Evolutionary conservation across 768 basidiomycete genomes (phyloP), one percentile per base, ranked within the genome.

Genomic region (Tricholomella constricta): DNA sequence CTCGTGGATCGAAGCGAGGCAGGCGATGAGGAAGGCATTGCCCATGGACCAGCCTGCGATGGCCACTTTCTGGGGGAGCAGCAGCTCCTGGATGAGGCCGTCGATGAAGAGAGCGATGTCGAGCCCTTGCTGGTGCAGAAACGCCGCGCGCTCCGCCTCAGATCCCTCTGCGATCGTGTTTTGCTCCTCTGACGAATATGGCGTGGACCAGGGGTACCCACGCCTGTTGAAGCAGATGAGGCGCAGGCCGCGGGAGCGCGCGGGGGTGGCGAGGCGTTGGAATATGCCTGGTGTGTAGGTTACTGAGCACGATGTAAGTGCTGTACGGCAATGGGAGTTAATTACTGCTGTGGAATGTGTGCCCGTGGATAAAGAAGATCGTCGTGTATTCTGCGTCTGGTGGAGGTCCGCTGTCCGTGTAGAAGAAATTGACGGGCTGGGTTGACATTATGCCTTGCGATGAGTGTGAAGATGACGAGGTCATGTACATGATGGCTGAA

Each of bases 181-280:
- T n/a, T 61, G 38, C 23, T 72, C 72, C 2, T 64, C 62, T 10
- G 57, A 46, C 1, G 64, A 65, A 40, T 67, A 68, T 0, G 66
- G 65, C 2, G 69, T 69, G 19, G 69, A 66, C 2, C 66, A 68
- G 1, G 65, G 67, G 47, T 72, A 72, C 34, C 66, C 62, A 6
- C 72, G 66, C n/a, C 71, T 66, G 42, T 72, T 72, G n/a, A 72
- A 44, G 15, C 55, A 52, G 23, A 74, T 65, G 6, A 68, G 35
- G 11, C 72, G 67, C 17, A 68, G 45, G 10, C 51, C 54, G 31
- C 53, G 50, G 10, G 62, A 47, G 15, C 23, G 2, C 1, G 67
- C 68, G 6, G 58, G 26, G 2, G 56, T 49, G 17, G 52, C 43
- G 29, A 69, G 59, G 34, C 59, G 60, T 44, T 52, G 55, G 36